phyloP scores from a whole-genome alignment of 768 basidiomycete species.

The Coprinellus micaceus region DNA sequence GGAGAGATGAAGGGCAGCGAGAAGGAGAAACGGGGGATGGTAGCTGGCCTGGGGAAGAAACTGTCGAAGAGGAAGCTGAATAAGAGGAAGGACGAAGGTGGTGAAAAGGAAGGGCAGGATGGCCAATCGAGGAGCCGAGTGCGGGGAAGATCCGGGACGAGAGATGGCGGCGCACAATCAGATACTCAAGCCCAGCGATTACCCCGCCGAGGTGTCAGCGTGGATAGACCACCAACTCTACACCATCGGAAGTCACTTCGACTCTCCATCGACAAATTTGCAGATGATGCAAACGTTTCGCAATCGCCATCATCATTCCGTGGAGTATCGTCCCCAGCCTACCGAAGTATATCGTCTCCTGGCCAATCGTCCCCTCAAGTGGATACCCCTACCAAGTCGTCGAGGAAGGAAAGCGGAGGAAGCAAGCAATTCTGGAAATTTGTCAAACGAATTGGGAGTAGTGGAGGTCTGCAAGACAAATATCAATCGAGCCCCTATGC shows the following conservation, averaged over 20 bases:
- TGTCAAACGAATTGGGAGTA: conserved; percentile 8
- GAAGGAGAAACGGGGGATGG: conserved; percentile 1
- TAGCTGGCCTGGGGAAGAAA: not conserved
- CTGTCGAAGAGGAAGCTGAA: conserved; percentile 1
- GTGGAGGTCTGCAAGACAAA: not conserved
- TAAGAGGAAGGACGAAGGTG: not conserved
- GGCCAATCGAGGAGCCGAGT: conserved; percentile 1
- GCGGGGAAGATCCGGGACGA: not conserved
- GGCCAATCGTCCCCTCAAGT: not conserved
- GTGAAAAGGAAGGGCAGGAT: not conserved
- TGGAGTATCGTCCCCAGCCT: not conserved
- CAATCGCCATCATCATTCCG: not conserved
- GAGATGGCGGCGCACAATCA: not conserved
- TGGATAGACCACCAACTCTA: not conserved
- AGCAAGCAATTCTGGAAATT: conserved; percentile 7
- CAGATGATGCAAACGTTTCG: not conserved
- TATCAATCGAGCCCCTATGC: not conserved
- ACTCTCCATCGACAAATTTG: conserved; percentile 3
- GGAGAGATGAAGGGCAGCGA: not conserved
- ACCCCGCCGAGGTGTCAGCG: not conserved
- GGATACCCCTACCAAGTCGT: not conserved
- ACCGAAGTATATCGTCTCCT: not conserved
- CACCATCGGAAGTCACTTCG: conserved; percentile 1
- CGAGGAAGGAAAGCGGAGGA: not conserved
- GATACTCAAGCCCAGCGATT: not conserved